Conservation (phyloP, 2,329 filamentous ascomycete genomes). For the Monilinia aucupariae region DNA sequence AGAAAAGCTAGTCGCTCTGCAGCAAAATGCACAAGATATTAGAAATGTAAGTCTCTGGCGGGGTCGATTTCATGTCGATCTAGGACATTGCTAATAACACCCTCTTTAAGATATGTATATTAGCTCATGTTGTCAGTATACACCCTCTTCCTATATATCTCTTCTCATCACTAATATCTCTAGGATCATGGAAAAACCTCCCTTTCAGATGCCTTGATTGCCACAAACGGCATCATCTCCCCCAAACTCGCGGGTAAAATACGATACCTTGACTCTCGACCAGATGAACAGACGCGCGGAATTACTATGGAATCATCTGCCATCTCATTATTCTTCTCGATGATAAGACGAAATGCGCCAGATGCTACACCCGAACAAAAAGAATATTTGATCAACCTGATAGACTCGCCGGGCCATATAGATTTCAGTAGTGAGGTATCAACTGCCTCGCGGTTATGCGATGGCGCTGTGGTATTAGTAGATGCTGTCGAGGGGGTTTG, state of each 20-base stretch:
- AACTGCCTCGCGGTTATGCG: constrained; percentile 87
- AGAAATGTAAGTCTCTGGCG: constrained; percentile 66
- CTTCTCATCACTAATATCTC: not conserved
- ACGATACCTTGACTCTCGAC: constrained; percentile 90
- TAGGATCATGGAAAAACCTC: constrained; percentile 97
- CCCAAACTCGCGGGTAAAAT: constrained; percentile 97
- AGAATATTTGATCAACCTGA: constrained; percentile 94
- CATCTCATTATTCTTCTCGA: constrained; percentile 92
- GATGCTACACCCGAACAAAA: constrained; percentile 66
- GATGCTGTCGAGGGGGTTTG: constrained; percentile 98
- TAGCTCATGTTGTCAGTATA: constrained; percentile 74
- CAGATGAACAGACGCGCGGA: constrained; percentile 89
- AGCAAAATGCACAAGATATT: constrained; percentile 80
- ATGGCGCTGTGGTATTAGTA: constrained; percentile 89
- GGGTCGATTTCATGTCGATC: constrained; percentile 21
- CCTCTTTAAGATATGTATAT: constrained; percentile 71
- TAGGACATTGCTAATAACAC: constrained; percentile 20
- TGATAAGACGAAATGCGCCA: constrained; percentile 68
- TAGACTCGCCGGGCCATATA: constrained; percentile 96
- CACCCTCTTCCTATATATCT: not conserved
- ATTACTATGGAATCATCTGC: constrained; percentile 99
- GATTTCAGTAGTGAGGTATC: constrained; percentile 99
- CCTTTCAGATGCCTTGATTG: constrained; percentile 88
- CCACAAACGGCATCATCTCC: constrained; percentile 98
- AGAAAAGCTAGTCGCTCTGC: constrained; percentile 84